phyloP scores from a whole-genome alignment of 202 grass and related monocot genomes.

The Bolboschoenoplectus hybrid region DNA sequence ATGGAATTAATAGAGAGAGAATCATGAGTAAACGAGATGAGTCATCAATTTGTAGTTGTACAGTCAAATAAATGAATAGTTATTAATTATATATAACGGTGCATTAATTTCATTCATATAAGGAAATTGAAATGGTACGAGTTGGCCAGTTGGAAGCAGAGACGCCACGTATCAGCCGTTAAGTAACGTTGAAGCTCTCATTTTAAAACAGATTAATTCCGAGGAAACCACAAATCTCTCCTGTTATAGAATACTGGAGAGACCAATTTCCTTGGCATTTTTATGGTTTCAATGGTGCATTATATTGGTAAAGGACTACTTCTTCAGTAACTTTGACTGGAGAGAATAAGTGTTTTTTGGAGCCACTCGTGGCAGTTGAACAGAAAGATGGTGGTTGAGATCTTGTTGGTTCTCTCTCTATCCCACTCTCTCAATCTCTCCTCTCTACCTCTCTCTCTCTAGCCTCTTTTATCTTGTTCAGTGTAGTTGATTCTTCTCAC shows the following conservation, averaged over 20 bases:
- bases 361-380: slow-evolving; percentile 45
- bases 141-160: slow-evolving; percentile 29
- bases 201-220: neutral
- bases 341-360: neutral
- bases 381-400: slow-evolving; percentile 59
- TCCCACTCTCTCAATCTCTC: slow-evolving; percentile 13
- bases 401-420: slow-evolving; percentile 47
- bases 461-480: slow-evolving; percentile 34
- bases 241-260: neutral
- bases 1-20: neutral
- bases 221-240: neutral
- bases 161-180: neutral
- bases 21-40: neutral
- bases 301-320: neutral
- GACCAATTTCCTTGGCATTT: neutral
- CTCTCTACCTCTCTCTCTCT: slow-evolving; percentile 14
- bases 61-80: neutral
- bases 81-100: too few species aligned
- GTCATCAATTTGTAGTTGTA: slow-evolving; percentile 16
- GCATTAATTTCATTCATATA: too few species aligned
- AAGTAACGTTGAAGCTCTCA: slow-evolving; percentile 29
- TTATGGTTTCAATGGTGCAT: neutral
- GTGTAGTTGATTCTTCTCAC: slow-evolving; percentile 59
- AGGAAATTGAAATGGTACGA: neutral
- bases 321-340: slow-evolving; percentile 15